Base-by-base conservation (phyloP, 768 basidiomycete species). In the Pisolithus tinctorius region DNA sequence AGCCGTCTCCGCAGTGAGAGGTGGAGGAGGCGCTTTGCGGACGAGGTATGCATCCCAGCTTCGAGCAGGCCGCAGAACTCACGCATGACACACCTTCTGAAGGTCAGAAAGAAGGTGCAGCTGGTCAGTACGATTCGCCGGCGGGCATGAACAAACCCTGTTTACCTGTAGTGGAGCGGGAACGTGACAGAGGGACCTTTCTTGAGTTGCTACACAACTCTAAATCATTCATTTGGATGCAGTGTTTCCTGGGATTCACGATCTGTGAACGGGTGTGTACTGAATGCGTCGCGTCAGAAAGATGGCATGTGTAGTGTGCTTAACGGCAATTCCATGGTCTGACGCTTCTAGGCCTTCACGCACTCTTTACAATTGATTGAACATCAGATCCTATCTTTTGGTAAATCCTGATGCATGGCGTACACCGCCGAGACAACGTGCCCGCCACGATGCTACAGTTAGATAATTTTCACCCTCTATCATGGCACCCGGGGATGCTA, bases 31-130 rank as follows among this genome's bases (percentile, higher is more conserved):
- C 80, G 77, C 53, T 93, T 92, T 67, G 84, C 88, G 45, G 73
- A 88, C 58, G 84, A 88, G 77, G 89, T 82, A 70, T 57, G 81
- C 58, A 34, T 47, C 46, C 53, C 26, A 41, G 20, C 25, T 11
- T 46, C 20, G 25, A 52, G 14, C 34, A 54, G 50, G 31, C 29
- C 51, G 61, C 47, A 45, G 49, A 30, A 40, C 41, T 34, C 50
- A 34, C 34, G 61, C 39, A 58, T 53, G 46, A 42, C 40, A 47
- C 58, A 53, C 51, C 52, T 51, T 48, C 52, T 57, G n/a, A 60
- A 92, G 89, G 88, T 92, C 55, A 80, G 89, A 67, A 80, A 81
- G 72, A 91, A 87, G 71, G 86, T 91, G 36, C 80, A 86, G 62
- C 70, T 92, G 31, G 89, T 91, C 57, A 77, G 79, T 55, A 82